These are phyloP conservation scores for Dendrobium catenatum DNA, from an alignment of 106 monocot species.

Conservation along the genomic window DNA sequence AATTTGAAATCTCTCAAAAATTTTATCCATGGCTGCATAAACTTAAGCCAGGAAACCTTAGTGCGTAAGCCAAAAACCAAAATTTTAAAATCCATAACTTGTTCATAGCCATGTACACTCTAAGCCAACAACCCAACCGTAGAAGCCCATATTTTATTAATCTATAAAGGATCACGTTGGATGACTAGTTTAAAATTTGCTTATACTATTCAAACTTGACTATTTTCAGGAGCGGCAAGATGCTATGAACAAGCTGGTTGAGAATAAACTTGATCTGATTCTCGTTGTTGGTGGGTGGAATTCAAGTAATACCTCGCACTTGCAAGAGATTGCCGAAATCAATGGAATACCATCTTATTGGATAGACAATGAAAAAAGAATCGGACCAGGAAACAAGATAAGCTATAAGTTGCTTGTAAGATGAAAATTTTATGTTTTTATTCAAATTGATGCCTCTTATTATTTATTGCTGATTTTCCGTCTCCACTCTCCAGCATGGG, in stretches of 20 bases:
- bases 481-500: constrained; percentile 47
- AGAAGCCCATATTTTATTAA: neutral
- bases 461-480: neutral
- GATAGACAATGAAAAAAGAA: constrained; percentile 88
- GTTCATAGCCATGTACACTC: too few relatives aligned
- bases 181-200: neutral
- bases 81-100: too few relatives aligned
- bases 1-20: too few relatives aligned
- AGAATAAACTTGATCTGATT: constrained; percentile 88
- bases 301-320: constrained; percentile 94
- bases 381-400: constrained; percentile 92
- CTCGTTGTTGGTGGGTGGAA: constrained; percentile 99
- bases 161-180: neutral
- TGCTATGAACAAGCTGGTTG: constrained; percentile 96
- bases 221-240: constrained; percentile 86
- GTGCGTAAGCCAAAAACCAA: too few relatives aligned
- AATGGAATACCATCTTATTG: constrained; percentile 89
- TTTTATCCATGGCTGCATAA: too few relatives aligned
- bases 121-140: too few relatives aligned
- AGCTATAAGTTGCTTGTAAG: constrained; percentile 58
- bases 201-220: neutral
- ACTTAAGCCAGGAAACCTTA: too few relatives aligned
- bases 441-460: neutral
- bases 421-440: neutral
- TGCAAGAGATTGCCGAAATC: constrained; percentile 96